These are phyloP conservation scores for Poterioochromonas sp. DNA, from an alignment of 352 stramenopile species.

Conservation along the genomic window DNA sequence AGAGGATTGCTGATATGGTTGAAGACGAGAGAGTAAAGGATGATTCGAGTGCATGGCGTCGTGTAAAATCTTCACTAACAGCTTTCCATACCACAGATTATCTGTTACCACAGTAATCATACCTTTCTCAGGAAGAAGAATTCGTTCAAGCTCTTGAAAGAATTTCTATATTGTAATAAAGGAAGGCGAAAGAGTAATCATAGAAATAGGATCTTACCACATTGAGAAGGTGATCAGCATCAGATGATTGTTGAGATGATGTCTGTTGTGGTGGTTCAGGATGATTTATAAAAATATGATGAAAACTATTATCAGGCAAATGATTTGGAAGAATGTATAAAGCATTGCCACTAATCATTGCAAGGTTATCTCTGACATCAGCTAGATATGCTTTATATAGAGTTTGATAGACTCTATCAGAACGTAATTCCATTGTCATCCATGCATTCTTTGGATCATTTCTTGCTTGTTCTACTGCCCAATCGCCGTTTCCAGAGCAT, in stretches of 20 bases:
- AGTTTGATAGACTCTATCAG: constrained; percentile 31
- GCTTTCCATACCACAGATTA: constrained; percentile 33
- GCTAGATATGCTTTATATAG: not conserved
- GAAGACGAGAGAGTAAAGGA: too few species aligned
- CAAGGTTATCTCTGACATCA: not conserved
- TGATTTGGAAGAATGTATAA: not conserved
- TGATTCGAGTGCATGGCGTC: too few species aligned
- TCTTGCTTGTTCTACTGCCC: constrained; percentile 23
- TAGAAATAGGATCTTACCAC: not conserved
- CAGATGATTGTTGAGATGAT: not conserved
- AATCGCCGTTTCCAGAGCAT: constrained; percentile 29
- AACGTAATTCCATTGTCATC: constrained; percentile 28
- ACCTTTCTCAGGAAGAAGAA: not conserved
- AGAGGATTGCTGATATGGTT: too few species aligned
- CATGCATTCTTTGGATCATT: not conserved
- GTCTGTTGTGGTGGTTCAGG: constrained; percentile 31
- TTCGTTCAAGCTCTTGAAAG: constrained; percentile 2
- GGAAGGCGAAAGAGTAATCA: not conserved
- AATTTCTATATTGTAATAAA: constrained; percentile 28
- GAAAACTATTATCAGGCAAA: not conserved
- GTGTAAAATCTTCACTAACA: too few species aligned
- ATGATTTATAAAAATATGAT: constrained; percentile 27
- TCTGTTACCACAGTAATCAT: constrained; percentile 22
- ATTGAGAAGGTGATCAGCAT: constrained; percentile 7
- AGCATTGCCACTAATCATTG: constrained; percentile 13